Evolutionary conservation across 176 grass and related monocot genomes (phyloP).

Genomic region (Musa schizocarpa): DNA sequence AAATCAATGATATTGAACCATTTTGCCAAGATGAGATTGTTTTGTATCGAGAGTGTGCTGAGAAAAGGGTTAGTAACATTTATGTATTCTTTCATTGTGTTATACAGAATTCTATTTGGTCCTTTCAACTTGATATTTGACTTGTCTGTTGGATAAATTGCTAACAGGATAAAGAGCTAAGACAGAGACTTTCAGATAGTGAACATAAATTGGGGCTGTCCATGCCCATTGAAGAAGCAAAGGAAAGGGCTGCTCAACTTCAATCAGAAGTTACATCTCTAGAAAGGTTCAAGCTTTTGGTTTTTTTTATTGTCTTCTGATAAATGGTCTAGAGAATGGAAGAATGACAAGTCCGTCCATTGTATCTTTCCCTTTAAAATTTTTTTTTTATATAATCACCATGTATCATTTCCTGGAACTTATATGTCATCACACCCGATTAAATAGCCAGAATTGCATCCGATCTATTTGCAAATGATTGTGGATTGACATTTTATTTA

Average conservation of each 20-base stretch:
- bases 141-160: slow-evolving; percentile 9
- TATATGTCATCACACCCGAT: not conserved
- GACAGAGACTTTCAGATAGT: slow-evolving; percentile 60
- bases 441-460: not conserved
- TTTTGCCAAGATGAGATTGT: slow-evolving; percentile 99
- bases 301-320: not conserved
- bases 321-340: too few species aligned
- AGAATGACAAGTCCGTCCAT: too few species aligned
- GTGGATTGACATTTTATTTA: not conserved
- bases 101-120: not conserved
- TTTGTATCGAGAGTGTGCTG: slow-evolving; percentile 68
- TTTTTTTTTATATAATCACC: too few species aligned
- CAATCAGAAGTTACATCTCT: slow-evolving; percentile 73
- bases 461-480: not conserved
- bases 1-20: slow-evolving; percentile 98
- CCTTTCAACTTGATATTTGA: not conserved
- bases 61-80: slow-evolving; percentile 58
- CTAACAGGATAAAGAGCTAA: slow-evolving; percentile 80
- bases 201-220: slow-evolving; percentile 73
- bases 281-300: slow-evolving; percentile 45
- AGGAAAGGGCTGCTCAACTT: slow-evolving; percentile 67
- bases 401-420: not conserved
- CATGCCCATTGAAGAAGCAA: slow-evolving; percentile 68
- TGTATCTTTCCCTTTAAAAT: too few species aligned
- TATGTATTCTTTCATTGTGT: not conserved